Evolutionary conservation across 225 moss, liverwort and hornwort species (phyloP).

Genomic region (Neckera pumila): DNA sequence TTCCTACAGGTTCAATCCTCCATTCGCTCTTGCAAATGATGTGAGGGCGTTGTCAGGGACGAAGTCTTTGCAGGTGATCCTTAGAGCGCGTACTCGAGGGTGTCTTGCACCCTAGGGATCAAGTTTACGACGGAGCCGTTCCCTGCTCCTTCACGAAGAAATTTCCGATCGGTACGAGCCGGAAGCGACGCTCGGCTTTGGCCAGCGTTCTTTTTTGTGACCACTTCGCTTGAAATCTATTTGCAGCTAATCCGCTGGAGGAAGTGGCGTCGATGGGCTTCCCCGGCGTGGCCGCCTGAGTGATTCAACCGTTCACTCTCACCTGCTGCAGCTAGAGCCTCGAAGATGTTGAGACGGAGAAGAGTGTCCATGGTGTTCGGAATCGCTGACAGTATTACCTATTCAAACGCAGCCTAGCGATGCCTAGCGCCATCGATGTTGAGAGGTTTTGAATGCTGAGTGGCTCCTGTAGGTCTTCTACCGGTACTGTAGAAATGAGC

Average conservation of each 20-base stretch:
- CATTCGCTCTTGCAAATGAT: neutral
- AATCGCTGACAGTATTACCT: neutral
- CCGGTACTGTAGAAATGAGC: neutral
- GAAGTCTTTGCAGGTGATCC: neutral
- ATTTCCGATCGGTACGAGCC: neutral
- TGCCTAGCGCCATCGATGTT: neutral
- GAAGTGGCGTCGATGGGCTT: neutral
- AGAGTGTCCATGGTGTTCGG: neutral
- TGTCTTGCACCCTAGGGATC: neutral
- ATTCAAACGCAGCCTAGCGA: neutral
- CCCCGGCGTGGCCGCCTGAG: neutral
- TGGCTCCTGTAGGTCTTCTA: neutral
- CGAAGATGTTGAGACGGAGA: neutral
- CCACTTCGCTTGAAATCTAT: neutral
- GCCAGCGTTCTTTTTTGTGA: neutral
- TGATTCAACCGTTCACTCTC: neutral
- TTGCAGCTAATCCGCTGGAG: neutral
- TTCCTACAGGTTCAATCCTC: neutral
- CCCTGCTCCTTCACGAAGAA: neutral
- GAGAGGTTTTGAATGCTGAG: neutral
- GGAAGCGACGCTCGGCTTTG: neutral
- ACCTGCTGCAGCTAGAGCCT: neutral
- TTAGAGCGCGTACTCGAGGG: neutral
- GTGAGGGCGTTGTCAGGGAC: neutral
- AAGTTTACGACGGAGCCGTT: neutral